These are phyloP conservation scores for Lupinus albus DNA, from an alignment of 306 rosid species.

Conservation along the genomic window DNA sequence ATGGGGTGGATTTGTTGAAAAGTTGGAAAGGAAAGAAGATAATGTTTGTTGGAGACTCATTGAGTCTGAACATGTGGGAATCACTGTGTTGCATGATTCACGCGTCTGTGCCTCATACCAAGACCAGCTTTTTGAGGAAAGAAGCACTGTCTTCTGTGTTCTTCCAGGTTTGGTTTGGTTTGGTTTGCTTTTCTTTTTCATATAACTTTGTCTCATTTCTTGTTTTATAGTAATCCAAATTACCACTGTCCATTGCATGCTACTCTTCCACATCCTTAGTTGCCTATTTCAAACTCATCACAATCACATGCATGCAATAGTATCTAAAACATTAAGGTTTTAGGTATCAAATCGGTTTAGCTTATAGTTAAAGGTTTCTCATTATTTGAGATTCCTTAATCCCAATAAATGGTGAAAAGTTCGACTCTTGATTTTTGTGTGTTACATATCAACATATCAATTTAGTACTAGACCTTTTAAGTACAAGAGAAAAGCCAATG, in stretches of 20 bases:
- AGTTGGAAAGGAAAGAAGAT: conserved; percentile 85
- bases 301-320: no score
- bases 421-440: no score
- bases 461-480: no score
- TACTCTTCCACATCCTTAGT: neutral
- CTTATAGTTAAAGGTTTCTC: no score
- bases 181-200: conserved; percentile 47
- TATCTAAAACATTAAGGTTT: no score
- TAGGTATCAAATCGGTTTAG: no score
- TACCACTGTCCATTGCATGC: neutral
- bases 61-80: conserved; percentile 98
- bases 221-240: conserved; percentile 7
- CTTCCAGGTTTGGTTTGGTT: conserved; percentile 70
- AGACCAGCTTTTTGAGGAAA: conserved; percentile 52
- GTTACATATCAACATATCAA: no score
- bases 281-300: no score
- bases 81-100: conserved; percentile 84
- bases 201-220: conserved; percentile 25
- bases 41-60: conserved; percentile 98
- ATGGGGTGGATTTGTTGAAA: conserved; percentile 65
- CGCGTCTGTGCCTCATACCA: conserved; percentile 77
- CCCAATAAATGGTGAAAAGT: no score
- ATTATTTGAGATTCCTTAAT: no score
- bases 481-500: no score
- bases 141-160: conserved; percentile 52